These are phyloP conservation scores for Leccinum barrowsii DNA, from an alignment of 768 basidiomycete species.

Conservation along the genomic window DNA sequence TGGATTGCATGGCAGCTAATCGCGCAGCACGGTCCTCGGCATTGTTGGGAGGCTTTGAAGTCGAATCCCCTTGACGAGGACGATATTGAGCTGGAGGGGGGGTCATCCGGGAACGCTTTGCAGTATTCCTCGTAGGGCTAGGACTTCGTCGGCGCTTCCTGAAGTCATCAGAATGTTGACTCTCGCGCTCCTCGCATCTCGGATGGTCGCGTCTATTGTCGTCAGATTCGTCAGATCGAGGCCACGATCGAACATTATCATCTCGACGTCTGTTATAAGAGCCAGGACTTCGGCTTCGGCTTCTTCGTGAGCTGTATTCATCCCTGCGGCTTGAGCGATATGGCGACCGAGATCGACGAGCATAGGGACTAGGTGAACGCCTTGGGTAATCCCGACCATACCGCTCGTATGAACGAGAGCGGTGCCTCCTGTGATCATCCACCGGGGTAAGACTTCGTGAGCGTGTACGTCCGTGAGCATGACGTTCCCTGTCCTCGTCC, in stretches of 20 bases:
- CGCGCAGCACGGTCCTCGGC: slow-evolving; percentile 70
- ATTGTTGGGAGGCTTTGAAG: slow-evolving; percentile 18
- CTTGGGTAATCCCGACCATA: slow-evolving; percentile 27
- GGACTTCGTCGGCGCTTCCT: slow-evolving; percentile 41
- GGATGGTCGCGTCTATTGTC: slow-evolving; percentile 33
- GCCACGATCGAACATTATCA: slow-evolving; percentile 37
- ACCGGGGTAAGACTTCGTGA: slow-evolving; percentile 33
- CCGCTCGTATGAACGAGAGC: slow-evolving; percentile 32
- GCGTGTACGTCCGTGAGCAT: slow-evolving; percentile 28
- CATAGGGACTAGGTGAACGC: slow-evolving; percentile 43
- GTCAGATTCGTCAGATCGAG: slow-evolving; percentile 53
- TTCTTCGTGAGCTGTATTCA: slow-evolving; percentile 24
- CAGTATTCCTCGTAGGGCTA: slow-evolving; percentile 27
- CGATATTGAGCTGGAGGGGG: slow-evolving; percentile 31
- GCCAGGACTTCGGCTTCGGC: slow-evolving; percentile 31
- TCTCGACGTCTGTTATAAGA: slow-evolving; percentile 13
- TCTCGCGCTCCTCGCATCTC: slow-evolving; percentile 24
- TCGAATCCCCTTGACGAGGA: slow-evolving; percentile 10
- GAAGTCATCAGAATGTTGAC: slow-evolving; percentile 27
- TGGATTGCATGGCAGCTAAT: slow-evolving; percentile 84
- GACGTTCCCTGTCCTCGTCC: slow-evolving; percentile 27
- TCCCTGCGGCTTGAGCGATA: slow-evolving; percentile 19
- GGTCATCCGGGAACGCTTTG: slow-evolving; percentile 52
- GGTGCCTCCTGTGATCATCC: slow-evolving; percentile 23
- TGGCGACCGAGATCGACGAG: slow-evolving; percentile 50